Evolutionary conservation across 164 flowering plant genomes (phyloP).

Genomic region (Tetracentron sinense): DNA sequence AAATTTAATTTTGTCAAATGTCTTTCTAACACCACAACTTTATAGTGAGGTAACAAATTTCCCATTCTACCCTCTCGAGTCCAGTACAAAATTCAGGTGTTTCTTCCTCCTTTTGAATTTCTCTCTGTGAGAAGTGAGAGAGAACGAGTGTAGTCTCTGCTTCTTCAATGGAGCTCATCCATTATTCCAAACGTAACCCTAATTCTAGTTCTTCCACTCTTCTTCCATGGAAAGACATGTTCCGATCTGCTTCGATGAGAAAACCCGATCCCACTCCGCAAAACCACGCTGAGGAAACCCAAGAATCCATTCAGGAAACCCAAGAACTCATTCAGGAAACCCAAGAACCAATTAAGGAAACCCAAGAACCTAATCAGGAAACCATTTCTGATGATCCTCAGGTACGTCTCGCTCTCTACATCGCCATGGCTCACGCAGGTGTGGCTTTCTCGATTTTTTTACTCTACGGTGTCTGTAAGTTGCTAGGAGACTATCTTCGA

Average conservation of each 20-base stretch:
- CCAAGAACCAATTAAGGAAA: conserved; percentile 7
- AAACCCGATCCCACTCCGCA: conserved; percentile 40
- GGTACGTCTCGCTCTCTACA: conserved; percentile 80
- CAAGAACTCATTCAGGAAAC: conserved; percentile 8
- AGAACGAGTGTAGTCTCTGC: neutral
- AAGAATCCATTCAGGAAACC: conserved; percentile 9
- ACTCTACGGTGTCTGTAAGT: conserved; percentile 53
- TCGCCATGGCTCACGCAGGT: conserved; percentile 98
- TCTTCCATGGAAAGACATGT: conserved; percentile 90
- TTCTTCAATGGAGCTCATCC: conserved; percentile 58
- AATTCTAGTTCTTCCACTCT: conserved; percentile 29
- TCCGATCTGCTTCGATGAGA: conserved; percentile 72
- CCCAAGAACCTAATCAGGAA: conserved; percentile 6
- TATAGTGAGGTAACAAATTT: no score
- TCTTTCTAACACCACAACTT: no score
- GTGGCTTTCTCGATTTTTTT: conserved; percentile 55
- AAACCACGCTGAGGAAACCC: conserved; percentile 12
- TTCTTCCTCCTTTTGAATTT: no score
- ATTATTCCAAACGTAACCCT: conserved; percentile 43
- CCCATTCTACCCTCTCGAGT: no score
- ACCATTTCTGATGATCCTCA: conserved; percentile 52
- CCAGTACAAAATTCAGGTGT: no score
- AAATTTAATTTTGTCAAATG: no score
- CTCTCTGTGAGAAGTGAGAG: no score
- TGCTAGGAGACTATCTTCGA: conserved; percentile 68